A percentile compares a stretch with the other conserved stretches of the same genome.
These are phyloP conservation scores for Neurospora sp. DNA, from an alignment of 495 filamentous ascomycete genomes.

Conservation along the genomic window DNA sequence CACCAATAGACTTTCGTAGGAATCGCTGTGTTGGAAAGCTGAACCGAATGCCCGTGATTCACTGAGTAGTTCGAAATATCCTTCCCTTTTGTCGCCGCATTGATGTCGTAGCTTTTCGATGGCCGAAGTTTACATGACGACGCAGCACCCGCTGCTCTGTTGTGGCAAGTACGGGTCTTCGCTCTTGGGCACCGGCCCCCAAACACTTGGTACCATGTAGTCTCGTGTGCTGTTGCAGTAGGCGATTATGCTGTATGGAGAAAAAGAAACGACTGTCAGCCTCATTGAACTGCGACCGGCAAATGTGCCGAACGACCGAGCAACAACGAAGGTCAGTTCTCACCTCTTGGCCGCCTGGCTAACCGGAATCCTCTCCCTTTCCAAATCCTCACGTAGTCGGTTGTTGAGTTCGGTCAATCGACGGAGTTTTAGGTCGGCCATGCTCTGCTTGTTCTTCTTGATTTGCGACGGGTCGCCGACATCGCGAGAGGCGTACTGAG, in stretches of 20 bases:
- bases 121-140: conserved; percentile 60
- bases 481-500: conserved; percentile 46
- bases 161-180: conserved; percentile 97
- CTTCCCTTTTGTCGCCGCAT: background rate
- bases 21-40: background rate
- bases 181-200: conserved; percentile 85
- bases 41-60: background rate
- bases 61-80: background rate
- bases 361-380: conserved; percentile 87
- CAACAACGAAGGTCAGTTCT: conserved; percentile 11
- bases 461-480: conserved; percentile 54
- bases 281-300: background rate
- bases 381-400: conserved; percentile 86
- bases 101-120: background rate
- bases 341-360: conserved; percentile 90
- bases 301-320: background rate
- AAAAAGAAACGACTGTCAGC: background rate
- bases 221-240: conserved; percentile 96
- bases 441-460: conserved; percentile 97
- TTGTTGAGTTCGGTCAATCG: conserved; percentile 93
- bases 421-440: conserved; percentile 94
- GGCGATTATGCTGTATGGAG: conserved; percentile 65
- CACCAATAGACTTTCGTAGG: background rate
- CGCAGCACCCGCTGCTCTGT: conserved; percentile 82
- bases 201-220: conserved; percentile 96